Conservation (phyloP, 192 early-diverging fungal species). For the Coemansia javaensis region DNA sequence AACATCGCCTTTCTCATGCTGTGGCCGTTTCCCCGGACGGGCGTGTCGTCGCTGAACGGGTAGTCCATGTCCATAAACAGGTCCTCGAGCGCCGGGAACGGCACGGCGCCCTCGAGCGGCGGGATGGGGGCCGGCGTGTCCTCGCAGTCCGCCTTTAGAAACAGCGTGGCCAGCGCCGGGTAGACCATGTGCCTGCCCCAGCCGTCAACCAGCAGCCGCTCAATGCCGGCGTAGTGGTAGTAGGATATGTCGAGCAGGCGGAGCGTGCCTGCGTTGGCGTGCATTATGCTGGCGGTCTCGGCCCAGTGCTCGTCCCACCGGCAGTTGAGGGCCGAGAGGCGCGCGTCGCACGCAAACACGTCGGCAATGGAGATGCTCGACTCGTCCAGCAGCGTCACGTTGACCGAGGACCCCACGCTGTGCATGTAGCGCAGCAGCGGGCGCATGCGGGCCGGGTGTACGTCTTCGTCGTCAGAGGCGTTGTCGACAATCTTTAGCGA, state of each 20-base stretch:
- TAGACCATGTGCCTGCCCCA: not conserved
- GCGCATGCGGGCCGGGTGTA: not conserved
- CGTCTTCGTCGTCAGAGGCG: not conserved
- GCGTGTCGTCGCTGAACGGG: slow-evolving; percentile 5
- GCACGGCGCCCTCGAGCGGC: not conserved
- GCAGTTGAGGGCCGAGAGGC: not conserved
- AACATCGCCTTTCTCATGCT: not conserved
- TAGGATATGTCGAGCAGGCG: not conserved
- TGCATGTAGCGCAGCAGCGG: not conserved
- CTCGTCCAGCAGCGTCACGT: not conserved
- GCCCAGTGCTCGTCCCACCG: not conserved
- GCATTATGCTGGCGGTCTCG: not conserved
- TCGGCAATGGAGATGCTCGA: not conserved
- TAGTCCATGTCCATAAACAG: slow-evolving; percentile 1
- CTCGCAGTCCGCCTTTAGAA: not conserved
- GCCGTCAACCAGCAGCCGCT: not conserved
- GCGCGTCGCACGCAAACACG: not conserved
- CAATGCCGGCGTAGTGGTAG: not conserved
- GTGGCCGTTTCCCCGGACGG: slow-evolving; percentile 2
- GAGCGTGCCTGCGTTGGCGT: not conserved
- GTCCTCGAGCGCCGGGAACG: slow-evolving; percentile 1
- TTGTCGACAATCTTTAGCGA: not conserved
- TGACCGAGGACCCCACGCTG: not conserved
- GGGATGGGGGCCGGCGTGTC: not conserved
- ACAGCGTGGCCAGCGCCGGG: not conserved